Conservation (phyloP, 441 rosid species). For the Monsonia emarginata region DNA sequence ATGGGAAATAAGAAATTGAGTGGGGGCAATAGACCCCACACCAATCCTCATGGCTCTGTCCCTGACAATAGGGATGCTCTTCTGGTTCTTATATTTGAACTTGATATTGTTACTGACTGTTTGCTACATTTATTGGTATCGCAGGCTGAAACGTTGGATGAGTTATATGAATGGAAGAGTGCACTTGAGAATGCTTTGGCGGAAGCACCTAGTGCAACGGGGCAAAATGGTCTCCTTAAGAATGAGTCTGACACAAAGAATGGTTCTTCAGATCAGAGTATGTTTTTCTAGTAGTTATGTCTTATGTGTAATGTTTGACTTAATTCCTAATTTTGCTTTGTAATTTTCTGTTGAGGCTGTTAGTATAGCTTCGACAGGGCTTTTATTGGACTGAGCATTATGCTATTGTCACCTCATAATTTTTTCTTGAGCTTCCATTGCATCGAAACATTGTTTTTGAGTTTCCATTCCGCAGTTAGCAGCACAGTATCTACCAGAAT, state of each 20-base stretch:
- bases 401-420: neutral
- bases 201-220: conserved; percentile 75
- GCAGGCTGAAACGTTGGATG: conserved; percentile 93
- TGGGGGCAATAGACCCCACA: no score
- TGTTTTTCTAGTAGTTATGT: conserved; percentile 18
- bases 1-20: no score
- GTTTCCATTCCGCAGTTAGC: neutral
- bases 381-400: neutral
- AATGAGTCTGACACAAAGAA: conserved; percentile 52
- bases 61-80: conserved; percentile 4
- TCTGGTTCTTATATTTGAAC: conserved; percentile 4
- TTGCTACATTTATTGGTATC: conserved; percentile 16
- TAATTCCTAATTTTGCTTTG: neutral
- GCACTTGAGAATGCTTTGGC: conserved; percentile 87
- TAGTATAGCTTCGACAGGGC: neutral
- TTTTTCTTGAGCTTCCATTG: neutral
- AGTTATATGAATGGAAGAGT: conserved; percentile 80
- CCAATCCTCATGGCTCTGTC: no score
- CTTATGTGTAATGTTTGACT: conserved; percentile 3
- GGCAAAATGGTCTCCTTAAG: conserved; percentile 72
- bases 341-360: neutral
- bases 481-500: neutral
- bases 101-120: conserved; percentile 13
- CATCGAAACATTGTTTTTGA: neutral
- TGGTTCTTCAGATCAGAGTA: conserved; percentile 51